Conservation (phyloP, 768 basidiomycete genomes). For the Cystofilobasidium ferigula region DNA sequence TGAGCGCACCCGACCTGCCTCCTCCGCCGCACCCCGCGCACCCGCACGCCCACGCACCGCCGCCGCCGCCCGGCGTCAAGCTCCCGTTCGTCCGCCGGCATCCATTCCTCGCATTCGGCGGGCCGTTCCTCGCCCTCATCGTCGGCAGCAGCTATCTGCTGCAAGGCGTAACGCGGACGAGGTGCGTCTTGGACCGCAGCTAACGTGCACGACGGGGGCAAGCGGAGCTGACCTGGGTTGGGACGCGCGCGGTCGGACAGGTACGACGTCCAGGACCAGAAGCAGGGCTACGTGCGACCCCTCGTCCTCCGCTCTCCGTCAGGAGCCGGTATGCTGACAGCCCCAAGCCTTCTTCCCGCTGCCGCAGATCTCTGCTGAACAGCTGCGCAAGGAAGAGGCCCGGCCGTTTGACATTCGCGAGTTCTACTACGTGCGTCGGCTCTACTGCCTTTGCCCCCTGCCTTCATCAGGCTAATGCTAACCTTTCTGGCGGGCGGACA, state of each 20-base stretch:
- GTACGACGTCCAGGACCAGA: constrained; percentile 77
- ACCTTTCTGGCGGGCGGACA: neutral
- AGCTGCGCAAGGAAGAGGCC: constrained; percentile 56
- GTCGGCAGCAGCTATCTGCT: constrained; percentile 1
- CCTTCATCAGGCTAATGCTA: neutral
- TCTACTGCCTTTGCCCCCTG: too few species aligned
- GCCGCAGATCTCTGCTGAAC: constrained; percentile 62
- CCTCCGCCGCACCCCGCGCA: too few species aligned
- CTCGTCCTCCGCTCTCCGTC: neutral
- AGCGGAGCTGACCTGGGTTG: too few species aligned
- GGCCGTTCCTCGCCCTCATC: constrained; percentile 8
- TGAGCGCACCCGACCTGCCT: too few species aligned
- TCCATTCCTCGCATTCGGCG: constrained; percentile 8
- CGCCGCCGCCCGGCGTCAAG: neutral
- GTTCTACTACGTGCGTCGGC: constrained; percentile 87
- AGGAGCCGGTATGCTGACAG: neutral
- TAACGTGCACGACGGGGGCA: too few species aligned
- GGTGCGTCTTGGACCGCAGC: constrained; percentile 26
- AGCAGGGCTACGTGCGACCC: constrained; percentile 51
- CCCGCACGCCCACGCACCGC: too few species aligned
- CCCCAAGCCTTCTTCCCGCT: constrained; percentile 22
- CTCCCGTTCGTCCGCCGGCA: constrained; percentile 4
- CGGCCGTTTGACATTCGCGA: constrained; percentile 84
- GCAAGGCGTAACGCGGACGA: neutral
- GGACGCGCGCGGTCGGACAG: too few species aligned